Percentiles rank a stretch among this genome's conserved stretches.
Conservation (phyloP, 306 rosid species). For the Quercus glauca region DNA sequence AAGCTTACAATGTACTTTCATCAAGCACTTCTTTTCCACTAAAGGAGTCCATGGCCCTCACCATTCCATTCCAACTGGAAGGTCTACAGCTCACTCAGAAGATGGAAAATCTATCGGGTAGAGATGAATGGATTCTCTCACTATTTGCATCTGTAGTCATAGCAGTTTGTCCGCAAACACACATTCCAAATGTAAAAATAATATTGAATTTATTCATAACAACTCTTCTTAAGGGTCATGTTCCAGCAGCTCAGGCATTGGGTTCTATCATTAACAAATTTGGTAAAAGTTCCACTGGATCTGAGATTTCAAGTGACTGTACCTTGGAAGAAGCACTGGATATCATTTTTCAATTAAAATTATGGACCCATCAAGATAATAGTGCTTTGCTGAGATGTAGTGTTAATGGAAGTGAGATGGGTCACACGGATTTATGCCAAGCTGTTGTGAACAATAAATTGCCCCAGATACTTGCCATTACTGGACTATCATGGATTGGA, state of each 20-base stretch:
- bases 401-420: slow-evolving; percentile 44
- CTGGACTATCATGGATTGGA: slow-evolving; percentile 94
- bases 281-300: slow-evolving; percentile 40
- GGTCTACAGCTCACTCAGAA: slow-evolving; percentile 43
- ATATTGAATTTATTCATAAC: slow-evolving; percentile 57
- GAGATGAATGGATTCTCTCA: slow-evolving; percentile 64
- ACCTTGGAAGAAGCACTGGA: slow-evolving; percentile 79
- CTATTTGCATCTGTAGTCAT: slow-evolving; percentile 78
- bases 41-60: slow-evolving; percentile 22
- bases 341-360: slow-evolving; percentile 50
- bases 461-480: slow-evolving; percentile 66
- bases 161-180: slow-evolving; percentile 51
- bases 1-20: slow-evolving; percentile 60
- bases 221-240: slow-evolving; percentile 62
- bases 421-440: slow-evolving; percentile 64
- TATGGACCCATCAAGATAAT: slow-evolving; percentile 29
- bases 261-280: slow-evolving; percentile 88
- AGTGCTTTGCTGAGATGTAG: slow-evolving; percentile 28
- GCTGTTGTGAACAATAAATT: slow-evolving; percentile 44
- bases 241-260: slow-evolving; percentile 84
- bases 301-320: slow-evolving; percentile 38
- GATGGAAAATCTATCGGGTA: slow-evolving; percentile 38
- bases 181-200: slow-evolving; percentile 52
- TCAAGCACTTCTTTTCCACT: slow-evolving; percentile 45
- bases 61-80: slow-evolving; percentile 36